These are phyloP conservation scores for Trichoderma semiorbis DNA, from an alignment of 2,329 filamentous ascomycete species.

Conservation along the genomic window DNA sequence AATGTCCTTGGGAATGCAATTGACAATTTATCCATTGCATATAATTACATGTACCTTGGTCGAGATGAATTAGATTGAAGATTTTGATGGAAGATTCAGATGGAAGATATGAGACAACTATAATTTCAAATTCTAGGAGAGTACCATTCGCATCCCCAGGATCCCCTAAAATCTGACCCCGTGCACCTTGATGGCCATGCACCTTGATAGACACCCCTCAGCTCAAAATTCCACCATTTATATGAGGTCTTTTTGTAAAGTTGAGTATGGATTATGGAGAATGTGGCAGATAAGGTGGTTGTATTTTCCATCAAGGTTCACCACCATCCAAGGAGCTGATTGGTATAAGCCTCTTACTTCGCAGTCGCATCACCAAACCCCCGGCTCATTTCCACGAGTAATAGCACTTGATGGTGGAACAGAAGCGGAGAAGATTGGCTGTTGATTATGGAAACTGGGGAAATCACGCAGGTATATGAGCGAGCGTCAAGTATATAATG, in stretches of 20 bases:
- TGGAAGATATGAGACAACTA: not conserved
- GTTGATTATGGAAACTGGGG: not conserved
- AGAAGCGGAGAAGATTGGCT: not conserved
- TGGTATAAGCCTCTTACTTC: not conserved
- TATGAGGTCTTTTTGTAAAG: not conserved
- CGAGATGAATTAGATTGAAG: not conserved
- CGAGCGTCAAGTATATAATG: not conserved
- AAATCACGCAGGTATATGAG: not conserved
- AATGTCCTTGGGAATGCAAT: not conserved
- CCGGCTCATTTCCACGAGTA: not conserved
- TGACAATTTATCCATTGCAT: not conserved
- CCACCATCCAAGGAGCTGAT: not conserved
- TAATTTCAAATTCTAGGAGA: not conserved
- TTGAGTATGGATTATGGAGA: not conserved
- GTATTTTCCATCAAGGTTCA: constrained; percentile 9
- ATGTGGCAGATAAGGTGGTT: not conserved
- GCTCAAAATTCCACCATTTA: not conserved
- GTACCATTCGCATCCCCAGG: no score
- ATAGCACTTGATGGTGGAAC: not conserved
- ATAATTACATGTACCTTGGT: not conserved
- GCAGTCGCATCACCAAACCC: not conserved
- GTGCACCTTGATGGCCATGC: constrained; percentile 4
- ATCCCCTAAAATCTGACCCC: not conserved
- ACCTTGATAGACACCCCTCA: constrained; percentile 11
- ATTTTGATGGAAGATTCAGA: not conserved